Base-by-base conservation (phyloP, 2,329 filamentous ascomycete species). In the Xylaria sp. region DNA sequence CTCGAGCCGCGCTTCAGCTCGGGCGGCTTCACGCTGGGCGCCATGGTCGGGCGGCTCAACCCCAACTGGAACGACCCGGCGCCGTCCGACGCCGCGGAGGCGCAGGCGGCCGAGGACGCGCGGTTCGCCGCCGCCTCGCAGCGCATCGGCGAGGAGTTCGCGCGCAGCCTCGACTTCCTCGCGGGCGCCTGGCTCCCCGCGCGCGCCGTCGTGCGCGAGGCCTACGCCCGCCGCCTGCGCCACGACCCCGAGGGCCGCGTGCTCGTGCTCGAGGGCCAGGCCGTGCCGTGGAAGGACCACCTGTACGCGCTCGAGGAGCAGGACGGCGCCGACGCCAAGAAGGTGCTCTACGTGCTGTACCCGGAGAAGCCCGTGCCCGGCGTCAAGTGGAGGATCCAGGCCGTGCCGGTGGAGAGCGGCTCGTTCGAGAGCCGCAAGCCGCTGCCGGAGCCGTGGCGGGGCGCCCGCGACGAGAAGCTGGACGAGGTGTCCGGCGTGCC, bases 241-340 rank as follows among this genome's bases (percentile, higher is more conserved):
- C 83, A 85, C 68, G 90, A 96, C 70, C 68, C 86, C 8, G 77
- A 87, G 61, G 92, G 92, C 52, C 86, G 91, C 59, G 84, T 97
- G 56, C 79, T 97, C 66, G 87, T 97, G 21, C 82, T 99, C 52
- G 83, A 89, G 60, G 78, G 78, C 34, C 86, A 90, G 69, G 86
- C 89, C 54, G 89, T 93, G 56, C 93, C 93, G 1, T 97, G 94
- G 94, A 94, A 96, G 72, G 93, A 97, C 68, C 94, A 99, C 72
- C 81, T 99, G 17, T 97, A 96, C 76, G 86, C 83, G 17, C 83
- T 97, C 22, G 94, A 99, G 75, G 81, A 81, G 64, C 81, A 87
- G 67, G 73, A 76, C 45, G 71, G 69, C 7, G 71, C 69, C 7
- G 67, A 73, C 18, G 75, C 77, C 0, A 73, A 84, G 39, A 83